Evolutionary conservation across 2,329 filamentous ascomycete genomes (phyloP).

Genomic region (Pseudogymnoascus sp.): DNA sequence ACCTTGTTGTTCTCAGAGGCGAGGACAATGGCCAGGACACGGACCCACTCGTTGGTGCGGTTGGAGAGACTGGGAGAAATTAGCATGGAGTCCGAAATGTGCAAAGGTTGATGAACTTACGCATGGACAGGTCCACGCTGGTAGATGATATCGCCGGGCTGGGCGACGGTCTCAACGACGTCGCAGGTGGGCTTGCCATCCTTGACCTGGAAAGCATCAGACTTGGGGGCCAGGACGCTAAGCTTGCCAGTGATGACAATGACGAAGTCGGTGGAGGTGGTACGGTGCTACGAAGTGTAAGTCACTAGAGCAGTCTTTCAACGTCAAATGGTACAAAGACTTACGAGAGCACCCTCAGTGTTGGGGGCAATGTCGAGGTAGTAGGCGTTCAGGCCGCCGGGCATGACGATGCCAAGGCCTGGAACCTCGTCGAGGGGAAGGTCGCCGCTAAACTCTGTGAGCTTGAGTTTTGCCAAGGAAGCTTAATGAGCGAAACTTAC

Average conservation of each 20-base stretch:
- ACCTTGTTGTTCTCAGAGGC: constrained; percentile 23
- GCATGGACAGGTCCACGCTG: constrained; percentile 29
- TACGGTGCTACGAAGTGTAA: constrained; percentile 25
- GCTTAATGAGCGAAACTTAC: constrained; percentile 18
- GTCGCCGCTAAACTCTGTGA: constrained; percentile 17
- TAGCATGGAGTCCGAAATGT: background rate
- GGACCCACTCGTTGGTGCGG: constrained; percentile 25
- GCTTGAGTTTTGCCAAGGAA: constrained; percentile 7
- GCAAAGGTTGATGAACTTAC: constrained; percentile 23
- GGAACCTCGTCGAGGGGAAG: constrained; percentile 25
- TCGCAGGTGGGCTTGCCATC: constrained; percentile 25
- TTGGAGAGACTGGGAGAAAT: constrained; percentile 23
- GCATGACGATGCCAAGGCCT: constrained; percentile 28
- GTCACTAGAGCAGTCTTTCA: background rate
- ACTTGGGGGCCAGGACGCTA: constrained; percentile 24
- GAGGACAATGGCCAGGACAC: constrained; percentile 21
- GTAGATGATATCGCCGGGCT: constrained; percentile 26
- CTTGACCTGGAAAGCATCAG: constrained; percentile 19
- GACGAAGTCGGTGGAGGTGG: constrained; percentile 29
- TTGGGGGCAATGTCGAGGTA: constrained; percentile 28
- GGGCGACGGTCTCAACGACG: constrained; percentile 23
- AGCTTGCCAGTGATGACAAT: constrained; percentile 26
- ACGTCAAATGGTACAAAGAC: constrained; percentile 9
- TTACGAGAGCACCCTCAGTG: constrained; percentile 24
- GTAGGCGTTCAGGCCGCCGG: constrained; percentile 28